Percentiles rank a stretch among this genome's conserved stretches.
These are phyloP conservation scores for Raddia distichophylla DNA, from an alignment of 176 grass and related monocot genomes.

Conservation along the genomic window DNA sequence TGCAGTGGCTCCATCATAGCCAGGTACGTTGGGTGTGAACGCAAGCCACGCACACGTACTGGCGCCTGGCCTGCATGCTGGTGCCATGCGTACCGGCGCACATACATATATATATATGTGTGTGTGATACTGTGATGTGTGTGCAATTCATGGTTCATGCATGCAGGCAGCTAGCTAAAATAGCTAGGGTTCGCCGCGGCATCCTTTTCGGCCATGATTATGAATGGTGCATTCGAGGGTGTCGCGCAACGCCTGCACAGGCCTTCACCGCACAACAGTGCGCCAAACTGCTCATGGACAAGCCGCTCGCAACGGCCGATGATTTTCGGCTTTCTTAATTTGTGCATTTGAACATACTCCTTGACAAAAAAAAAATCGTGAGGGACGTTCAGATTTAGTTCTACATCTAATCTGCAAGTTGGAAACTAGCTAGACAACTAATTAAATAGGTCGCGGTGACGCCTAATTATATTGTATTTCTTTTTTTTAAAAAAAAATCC, in stretches of 20 bases:
- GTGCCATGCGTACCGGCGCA: background rate
- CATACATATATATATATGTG: too few relatives aligned
- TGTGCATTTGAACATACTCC: background rate
- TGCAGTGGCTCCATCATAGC: constrained; percentile 18
- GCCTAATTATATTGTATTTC: too few relatives aligned
- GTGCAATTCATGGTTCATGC: too few relatives aligned
- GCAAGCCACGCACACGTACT: background rate
- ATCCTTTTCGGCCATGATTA: constrained; percentile 17
- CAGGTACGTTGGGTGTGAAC: background rate
- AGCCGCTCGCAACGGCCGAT: constrained; percentile 30
- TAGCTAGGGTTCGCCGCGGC: background rate
- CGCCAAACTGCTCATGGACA: constrained; percentile 35
- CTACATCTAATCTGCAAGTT: too few relatives aligned
- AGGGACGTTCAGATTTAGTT: too few relatives aligned
- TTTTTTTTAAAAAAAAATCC: too few relatives aligned
- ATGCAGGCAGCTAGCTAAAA: background rate
- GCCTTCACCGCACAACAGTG: background rate
- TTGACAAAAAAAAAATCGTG: too few relatives aligned
- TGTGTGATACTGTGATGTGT: too few relatives aligned
- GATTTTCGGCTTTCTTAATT: background rate
- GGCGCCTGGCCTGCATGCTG: background rate
- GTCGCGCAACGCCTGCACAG: constrained; percentile 3
- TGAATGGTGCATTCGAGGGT: background rate
- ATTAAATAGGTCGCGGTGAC: too few relatives aligned
- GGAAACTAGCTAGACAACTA: too few relatives aligned